These are phyloP conservation scores for Fusarium annulatum DNA, from an alignment of 2,329 filamentous ascomycete species.

Conservation along the genomic window DNA sequence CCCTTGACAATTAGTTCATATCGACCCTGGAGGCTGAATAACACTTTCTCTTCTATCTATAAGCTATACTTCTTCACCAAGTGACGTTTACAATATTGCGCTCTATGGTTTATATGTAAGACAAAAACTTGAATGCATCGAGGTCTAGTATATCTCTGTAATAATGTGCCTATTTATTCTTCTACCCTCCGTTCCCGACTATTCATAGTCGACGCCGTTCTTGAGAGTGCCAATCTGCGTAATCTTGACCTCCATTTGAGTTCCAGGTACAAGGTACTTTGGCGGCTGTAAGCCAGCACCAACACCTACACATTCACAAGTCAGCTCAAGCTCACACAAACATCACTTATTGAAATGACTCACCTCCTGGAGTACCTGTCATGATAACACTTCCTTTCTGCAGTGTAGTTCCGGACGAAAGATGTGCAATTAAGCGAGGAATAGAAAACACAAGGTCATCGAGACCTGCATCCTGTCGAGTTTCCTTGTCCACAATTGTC, in stretches of 20 bases:
- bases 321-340: not conserved
- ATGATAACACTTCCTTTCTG: conserved; percentile 57
- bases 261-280: conserved; percentile 52
- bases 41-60: not conserved
- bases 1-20: not conserved
- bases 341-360: rapidly evolving
- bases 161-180: rapidly evolving
- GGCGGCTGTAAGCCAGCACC: conserved; percentile 57
- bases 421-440: conserved; percentile 50
- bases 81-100: too few relatives aligned
- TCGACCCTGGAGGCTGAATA: not conserved
- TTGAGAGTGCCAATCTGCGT: conserved; percentile 52
- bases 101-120: too few relatives aligned
- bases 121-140: rapidly evolving
- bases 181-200: not conserved
- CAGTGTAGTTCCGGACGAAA: conserved; percentile 57
- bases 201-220: not conserved
- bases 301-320: conserved; percentile 48
- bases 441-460: conserved; percentile 59
- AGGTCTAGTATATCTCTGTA: not conserved
- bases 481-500: conserved; percentile 60
- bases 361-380: conserved; percentile 55
- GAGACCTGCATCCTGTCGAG: conserved; percentile 56
- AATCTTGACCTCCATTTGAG: conserved; percentile 54
- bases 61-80: too few relatives aligned